A percentile compares a stretch with the other conserved stretches of the same genome.
Evolutionary conservation across 2,329 filamentous ascomycete genomes (phyloP).

Genomic region (Monosporascus ibericus): DNA sequence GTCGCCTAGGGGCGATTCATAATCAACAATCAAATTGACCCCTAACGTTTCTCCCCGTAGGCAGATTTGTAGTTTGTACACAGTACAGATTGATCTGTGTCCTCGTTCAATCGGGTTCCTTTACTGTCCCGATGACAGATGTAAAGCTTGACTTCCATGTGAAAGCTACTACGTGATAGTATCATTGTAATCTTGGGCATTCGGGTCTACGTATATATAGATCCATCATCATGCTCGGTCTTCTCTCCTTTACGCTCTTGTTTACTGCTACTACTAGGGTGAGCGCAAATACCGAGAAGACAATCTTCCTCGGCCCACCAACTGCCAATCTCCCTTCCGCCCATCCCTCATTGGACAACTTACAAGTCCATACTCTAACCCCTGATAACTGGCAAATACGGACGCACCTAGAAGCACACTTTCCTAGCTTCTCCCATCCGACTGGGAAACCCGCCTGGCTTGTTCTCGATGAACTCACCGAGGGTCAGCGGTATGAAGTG

Average conservation of each 20-base stretch:
- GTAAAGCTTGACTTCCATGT: no score
- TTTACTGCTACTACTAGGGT: conserved; percentile 11
- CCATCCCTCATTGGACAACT: conserved; percentile 50
- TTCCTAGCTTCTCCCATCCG: conserved; percentile 49
- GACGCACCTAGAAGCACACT: conserved; percentile 60
- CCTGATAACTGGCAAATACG: conserved; percentile 50
- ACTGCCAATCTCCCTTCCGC: conserved; percentile 48
- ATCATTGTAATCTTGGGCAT: neutral
- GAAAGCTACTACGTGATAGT: neutral
- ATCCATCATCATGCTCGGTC: conserved; percentile 11
- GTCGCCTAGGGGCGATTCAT: no score
- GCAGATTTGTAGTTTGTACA: no score
- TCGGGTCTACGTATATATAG: neutral
- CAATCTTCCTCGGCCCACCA: conserved; percentile 73
- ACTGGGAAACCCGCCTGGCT: conserved; percentile 70
- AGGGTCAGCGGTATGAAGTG: conserved; percentile 78
- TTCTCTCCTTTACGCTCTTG: conserved; percentile 7
- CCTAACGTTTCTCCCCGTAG: no score
- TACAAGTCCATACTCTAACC: conserved; percentile 61
- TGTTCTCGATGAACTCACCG: conserved; percentile 63
- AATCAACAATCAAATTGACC: no score
- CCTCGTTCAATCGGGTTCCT: no score
- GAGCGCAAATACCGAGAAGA: conserved; percentile 81
- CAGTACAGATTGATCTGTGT: no score
- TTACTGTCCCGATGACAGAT: no score